Evolutionary conservation across 2,329 filamentous ascomycete species (phyloP), one percentile per base, ranked within the genome.

Genomic region (Pleomassaria siparia): DNA sequence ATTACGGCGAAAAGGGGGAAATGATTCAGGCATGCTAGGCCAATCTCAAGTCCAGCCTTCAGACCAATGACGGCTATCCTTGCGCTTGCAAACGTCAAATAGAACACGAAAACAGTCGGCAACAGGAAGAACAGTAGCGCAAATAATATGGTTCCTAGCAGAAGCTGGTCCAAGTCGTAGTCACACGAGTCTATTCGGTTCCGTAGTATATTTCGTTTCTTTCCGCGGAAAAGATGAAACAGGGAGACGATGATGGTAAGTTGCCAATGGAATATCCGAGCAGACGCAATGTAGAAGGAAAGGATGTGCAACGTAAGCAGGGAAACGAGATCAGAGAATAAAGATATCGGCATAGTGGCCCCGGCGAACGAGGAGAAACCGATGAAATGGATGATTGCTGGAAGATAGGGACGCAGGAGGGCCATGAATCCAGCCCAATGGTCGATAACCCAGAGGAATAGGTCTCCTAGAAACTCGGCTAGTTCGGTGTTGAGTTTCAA

Each of bases 111-210:
- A 20, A 99, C 91, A 0, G 94, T 99, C 0, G 94, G 94, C 3
- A 99, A 78, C 13, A 99, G 79, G 70, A 97, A 99, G 74, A 95
- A 95, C 1, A 99, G 81, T 7, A 99, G 77, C 0, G 94, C 97
- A 67, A 99, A 99, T 16, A 99, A 78, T 50, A 99, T 97, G 1
- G 94, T 99, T 51, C 94, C 94, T 7, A 99, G 85, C 6, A 99
- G 84, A 3, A 99, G 82, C 73, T 99, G 95, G 67, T 99, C 94
- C 20, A 99, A 82, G 67, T 97, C 94, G 73, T 99, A 99, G 74
- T 97, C 94, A 77, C 94, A 99, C 39, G 91, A 96, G 69, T 99
- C 94, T 63, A 99, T 97, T 73, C 94, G 91, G 66, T 96, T 96
- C 52, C 95, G 88, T 18, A 99, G 82, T 13, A 99, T 87, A 59